Evolutionary conservation across 2,329 filamentous ascomycete species (phyloP), one percentile per base, ranked within the genome.

Genomic region (Cladobotryum protrusum): DNA sequence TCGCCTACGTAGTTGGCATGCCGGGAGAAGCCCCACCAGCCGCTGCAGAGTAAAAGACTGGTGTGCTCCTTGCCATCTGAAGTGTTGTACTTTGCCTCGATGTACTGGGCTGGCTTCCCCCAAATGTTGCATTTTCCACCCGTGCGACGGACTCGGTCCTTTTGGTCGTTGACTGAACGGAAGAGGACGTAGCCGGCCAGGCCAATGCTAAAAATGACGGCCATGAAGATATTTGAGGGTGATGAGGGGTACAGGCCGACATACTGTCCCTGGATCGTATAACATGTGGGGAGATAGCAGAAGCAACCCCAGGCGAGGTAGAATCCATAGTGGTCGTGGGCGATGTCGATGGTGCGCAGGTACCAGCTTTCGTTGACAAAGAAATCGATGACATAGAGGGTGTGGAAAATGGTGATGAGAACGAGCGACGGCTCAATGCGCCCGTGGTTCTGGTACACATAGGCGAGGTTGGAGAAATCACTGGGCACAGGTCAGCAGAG

Each of bases 321-420:
- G 53, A 73, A 73, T 2, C 71, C 72, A 33, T 69, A 73, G 43
- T 73, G 71, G 35, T 74, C 71, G 44, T 72, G 69, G 4, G 62
- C 61, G 35, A 72, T 72, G 47, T 73, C 71, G 9, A 73, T 71
- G 2, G 72, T 74, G 17, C 66, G 64, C n/a, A 73, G 59, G 52
- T 75, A 75, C 73, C 73, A 76, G 12, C 69, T 65, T 54, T 76
- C 74, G 7, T 76, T 75, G 43, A 70, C 59, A 45, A 76, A 77
- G 49, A 76, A 76, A 43, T 77, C 73, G 0, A 75, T 54, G 7
- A 74, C 68, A 45, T 76, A 76, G 7, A 74, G 55, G 1, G 61
- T 57, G 50, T 76, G 74, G 2, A 76, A 61, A 54, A 72, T 61
- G 6, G 68, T 68, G 8, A 72, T 65, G 8, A 76, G 62, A 1